phyloP scores from a whole-genome alignment of 495 filamentous ascomycete species.

The Talaromyces ruber region DNA sequence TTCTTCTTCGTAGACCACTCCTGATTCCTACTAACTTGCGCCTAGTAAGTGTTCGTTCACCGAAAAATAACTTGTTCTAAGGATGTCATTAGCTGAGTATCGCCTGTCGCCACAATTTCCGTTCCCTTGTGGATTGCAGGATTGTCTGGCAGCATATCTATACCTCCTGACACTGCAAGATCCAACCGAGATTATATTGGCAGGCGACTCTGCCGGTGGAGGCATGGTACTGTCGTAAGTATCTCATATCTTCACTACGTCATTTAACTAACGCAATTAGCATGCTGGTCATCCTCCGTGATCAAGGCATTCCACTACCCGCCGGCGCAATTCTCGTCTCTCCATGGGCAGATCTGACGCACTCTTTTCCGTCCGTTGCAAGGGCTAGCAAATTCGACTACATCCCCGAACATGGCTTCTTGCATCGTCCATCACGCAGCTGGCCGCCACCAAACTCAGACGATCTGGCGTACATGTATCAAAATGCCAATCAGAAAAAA shows the following conservation, averaged over 20 bases:
- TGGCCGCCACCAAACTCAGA: conserved; percentile 90
- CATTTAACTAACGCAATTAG: conserved; percentile 22
- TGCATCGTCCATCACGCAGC: conserved; percentile 68
- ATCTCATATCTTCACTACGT: neutral
- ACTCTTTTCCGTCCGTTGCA: conserved; percentile 85
- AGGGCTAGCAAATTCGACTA: conserved; percentile 70
- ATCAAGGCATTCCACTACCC: conserved; percentile 71
- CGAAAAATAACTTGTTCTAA: conserved; percentile 8
- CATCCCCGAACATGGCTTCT: conserved; percentile 78
- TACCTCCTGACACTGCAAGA: conserved; percentile 67
- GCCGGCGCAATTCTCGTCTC: conserved; percentile 86
- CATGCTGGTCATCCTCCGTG: conserved; percentile 71
- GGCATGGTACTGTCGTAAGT: conserved; percentile 67
- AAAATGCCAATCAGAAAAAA: conserved; percentile 24
- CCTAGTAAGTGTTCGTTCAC: conserved; percentile 24
- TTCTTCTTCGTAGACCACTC: neutral
- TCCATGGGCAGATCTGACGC: conserved; percentile 89
- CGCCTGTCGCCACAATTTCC: conserved; percentile 88
- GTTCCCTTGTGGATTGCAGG: conserved; percentile 84
- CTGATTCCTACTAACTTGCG: conserved; percentile 15
- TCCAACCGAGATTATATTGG: conserved; percentile 69
- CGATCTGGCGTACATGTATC: conserved; percentile 43
- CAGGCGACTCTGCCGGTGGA: conserved; percentile 86
- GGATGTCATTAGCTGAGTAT: conserved; percentile 51
- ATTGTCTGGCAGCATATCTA: conserved; percentile 81